Evolutionary conservation across 2,329 filamentous ascomycete genomes (phyloP).

Genomic region (Pseudocercospora pini-densiflorae): DNA sequence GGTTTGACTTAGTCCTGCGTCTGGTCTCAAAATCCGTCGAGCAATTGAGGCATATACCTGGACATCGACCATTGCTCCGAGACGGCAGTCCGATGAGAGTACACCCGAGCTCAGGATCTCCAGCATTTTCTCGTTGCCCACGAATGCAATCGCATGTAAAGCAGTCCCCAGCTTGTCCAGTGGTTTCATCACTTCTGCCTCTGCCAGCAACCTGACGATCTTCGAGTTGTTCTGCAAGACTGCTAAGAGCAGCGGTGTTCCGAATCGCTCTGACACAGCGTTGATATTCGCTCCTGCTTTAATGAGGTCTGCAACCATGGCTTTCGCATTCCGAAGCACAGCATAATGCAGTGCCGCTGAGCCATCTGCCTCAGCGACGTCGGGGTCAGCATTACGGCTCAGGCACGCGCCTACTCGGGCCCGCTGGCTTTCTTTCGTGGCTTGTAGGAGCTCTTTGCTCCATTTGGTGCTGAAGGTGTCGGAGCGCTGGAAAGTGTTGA

Average conservation of each 20-base stretch:
- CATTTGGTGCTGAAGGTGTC: neutral
- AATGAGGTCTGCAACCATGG: neutral
- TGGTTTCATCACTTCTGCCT: neutral
- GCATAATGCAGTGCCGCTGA: neutral
- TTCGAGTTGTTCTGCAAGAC: neutral
- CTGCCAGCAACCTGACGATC: neutral
- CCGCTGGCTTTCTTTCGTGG: neutral
- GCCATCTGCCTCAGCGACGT: neutral
- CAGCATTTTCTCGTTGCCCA: neutral
- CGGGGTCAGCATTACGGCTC: neutral
- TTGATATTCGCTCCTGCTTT: neutral
- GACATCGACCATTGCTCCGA: neutral
- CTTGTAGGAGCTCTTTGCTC: neutral
- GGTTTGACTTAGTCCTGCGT: neutral
- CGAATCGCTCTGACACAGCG: neutral
- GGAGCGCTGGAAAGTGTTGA: neutral
- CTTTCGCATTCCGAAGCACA: neutral
- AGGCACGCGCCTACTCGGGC: neutral
- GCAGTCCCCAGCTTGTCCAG: neutral
- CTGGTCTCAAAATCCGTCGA: neutral
- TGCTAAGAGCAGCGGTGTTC: neutral
- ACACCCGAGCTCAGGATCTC: neutral
- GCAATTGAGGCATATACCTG: neutral
- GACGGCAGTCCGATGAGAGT: neutral
- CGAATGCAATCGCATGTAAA: neutral